Conservation (phyloP, 169 alveolate species). For the Plasmodium ovale region DNA sequence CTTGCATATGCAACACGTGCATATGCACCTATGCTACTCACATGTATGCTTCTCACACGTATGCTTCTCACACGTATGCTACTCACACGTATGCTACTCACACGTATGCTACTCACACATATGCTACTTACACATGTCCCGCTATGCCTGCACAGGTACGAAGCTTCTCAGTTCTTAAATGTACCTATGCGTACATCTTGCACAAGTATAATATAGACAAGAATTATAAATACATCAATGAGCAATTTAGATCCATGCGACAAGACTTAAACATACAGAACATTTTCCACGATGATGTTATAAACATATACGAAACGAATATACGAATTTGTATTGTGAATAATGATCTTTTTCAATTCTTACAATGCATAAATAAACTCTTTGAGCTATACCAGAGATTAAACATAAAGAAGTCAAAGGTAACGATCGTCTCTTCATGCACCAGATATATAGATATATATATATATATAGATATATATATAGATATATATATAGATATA, state of each 20-base stretch:
- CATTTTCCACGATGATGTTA: conserved; percentile 89
- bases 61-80: background rate
- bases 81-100: background rate
- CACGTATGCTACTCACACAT: background rate
- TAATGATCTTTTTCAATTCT: conserved; percentile 94
- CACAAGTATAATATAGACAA: conserved; percentile 78
- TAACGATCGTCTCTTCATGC: background rate
- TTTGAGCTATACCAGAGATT: conserved; percentile 86
- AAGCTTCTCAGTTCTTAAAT: conserved; percentile 41
- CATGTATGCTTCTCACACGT: background rate
- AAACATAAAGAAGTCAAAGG: conserved; percentile 77
- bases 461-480: background rate
- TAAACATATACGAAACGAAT: conserved; percentile 93
- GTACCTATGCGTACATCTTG: conserved; percentile 81
- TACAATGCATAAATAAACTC: conserved; percentile 95
- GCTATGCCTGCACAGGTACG: conserved; percentile 14
- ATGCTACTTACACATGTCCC: background rate
- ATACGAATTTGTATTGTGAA: conserved; percentile 94
- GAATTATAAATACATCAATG: conserved; percentile 90
- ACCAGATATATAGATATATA: background rate
- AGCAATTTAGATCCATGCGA: conserved; percentile 93
- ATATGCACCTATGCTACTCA: background rate
- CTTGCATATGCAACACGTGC: background rate
- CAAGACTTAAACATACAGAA: conserved; percentile 95
- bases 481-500: background rate